Base-by-base conservation (phyloP, 331 rosid genomes). In the Saraca asoca region DNA sequence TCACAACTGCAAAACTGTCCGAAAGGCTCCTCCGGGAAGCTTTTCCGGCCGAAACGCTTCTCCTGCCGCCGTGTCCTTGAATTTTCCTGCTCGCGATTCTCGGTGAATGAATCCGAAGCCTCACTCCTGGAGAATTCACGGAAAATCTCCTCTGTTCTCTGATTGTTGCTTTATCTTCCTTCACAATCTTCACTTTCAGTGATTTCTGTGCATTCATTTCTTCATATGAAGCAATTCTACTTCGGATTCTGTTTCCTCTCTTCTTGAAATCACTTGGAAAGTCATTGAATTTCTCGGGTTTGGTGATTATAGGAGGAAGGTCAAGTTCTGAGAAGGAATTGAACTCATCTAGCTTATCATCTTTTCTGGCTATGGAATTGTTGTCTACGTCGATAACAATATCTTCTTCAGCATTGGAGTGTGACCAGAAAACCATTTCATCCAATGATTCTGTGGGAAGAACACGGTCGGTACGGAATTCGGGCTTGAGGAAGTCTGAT, bases 231-330 rank as follows among this genome's bases (percentile, higher is more conserved):
- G 49, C 58, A 0, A 63, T 56, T 69, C 62, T 70, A 59, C 46
- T 81, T 74, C 79, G 64, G 33, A 51, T 65, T 62, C 68, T 69
- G 13, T 48, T 52, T 80, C 45, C 76, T 75, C 67, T 70, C 81
- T 75, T 77, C 62, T 77, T 80, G 17, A 72, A 58, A 24, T 63
- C 68, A 3, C 43, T 68, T 3, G 74, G 58, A 7, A 72, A 16
- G 43, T 80, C 80, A 15, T 52, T 73, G 80, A 73, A 74, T 20
- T 72, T 80, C 8, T 55, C 57, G 0, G 86, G 88, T 74, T 81
- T 89, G 20, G 95, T 83, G 34, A 81, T 73, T 58, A 94, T 94
- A 38, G 92, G 95, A 73, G 96, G 84, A 12, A 90, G 95, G 38
- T 79, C 75, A 15, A 82, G 78, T 41, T 74, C 69, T 7, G 87